Evolutionary conservation across 371 early-diverging fungal genomes (phyloP), one percentile per base, ranked within the genome.

Genomic region (Paraphysoderma sedebokerense): DNA sequence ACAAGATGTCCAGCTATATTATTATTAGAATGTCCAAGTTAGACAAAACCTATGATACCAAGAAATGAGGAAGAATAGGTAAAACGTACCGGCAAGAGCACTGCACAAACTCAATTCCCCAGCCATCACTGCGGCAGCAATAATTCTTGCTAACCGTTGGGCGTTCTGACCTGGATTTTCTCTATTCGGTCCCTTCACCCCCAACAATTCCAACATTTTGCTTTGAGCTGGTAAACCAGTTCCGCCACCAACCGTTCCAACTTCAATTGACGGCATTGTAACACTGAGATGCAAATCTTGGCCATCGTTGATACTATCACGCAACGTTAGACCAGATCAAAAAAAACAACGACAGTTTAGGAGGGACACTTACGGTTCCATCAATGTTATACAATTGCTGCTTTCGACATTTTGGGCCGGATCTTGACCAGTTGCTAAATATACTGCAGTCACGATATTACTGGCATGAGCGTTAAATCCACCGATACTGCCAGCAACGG

Each of bases 391-490:
- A 66, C 97, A 97, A 52, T 84, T 82, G 13, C 87, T 86, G 32
- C 82, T 81, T 61, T 95, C 96, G 28, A 96, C 89, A 54, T 91
- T 90, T 55, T 96, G 97, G 2, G 92, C 97, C 1, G 93, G 92
- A 56, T 96, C 97, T 62, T 96, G 97, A 28, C 96, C 96, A 19
- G 92, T 84, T 1, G 97, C 97, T 15, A 96, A 46, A 57, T 77
- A 96, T 5, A 95, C 68, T n/a, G 92, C 92, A 0, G 95, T 91
- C 51, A 96, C 60, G 46, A 87, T 88, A 53, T 93, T 96, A 53
- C 92, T 87, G 2, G 95, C 92, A 52, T 93, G 95, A 5, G 92
- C 92, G 61, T 92, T 93, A 71, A 91, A 92, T 0, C 93, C 95
- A 47, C 97, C 95, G 23, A 92, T 63, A 15, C 82, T 69, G 6